phyloP scores from a whole-genome alignment of 1,139 yeast species.

The Williopsis jadinii region DNA sequence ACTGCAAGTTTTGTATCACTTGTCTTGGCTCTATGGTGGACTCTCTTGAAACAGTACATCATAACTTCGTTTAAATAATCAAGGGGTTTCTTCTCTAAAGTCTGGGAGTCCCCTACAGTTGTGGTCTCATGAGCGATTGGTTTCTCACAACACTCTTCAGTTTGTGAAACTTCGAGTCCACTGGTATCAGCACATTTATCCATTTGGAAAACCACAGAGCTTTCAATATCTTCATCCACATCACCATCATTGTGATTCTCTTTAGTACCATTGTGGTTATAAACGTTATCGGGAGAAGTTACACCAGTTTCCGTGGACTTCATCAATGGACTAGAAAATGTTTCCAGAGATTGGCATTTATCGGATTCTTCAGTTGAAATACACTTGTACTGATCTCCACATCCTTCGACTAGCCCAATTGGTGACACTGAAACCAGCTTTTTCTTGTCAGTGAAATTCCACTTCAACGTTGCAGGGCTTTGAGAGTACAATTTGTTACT shows the following conservation, averaged over 20 bases:
- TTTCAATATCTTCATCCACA: neutral
- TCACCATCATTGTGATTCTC: neutral
- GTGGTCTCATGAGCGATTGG: neutral
- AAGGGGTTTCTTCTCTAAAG: constrained; percentile 6
- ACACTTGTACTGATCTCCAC: neutral
- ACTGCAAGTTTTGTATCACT: constrained; percentile 40
- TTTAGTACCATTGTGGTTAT: neutral
- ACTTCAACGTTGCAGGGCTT: constrained; percentile 18
- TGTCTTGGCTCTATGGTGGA: constrained; percentile 42
- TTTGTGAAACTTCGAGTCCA: neutral
- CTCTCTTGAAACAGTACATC: constrained; percentile 34
- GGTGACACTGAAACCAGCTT: neutral
- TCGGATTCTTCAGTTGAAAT: constrained; percentile 2
- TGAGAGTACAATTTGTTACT: constrained; percentile 23
- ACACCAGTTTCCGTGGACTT: constrained; percentile 13
- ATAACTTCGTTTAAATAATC: constrained; percentile 32
- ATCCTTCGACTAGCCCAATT: neutral
- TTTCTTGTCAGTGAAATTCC: constrained; percentile 16
- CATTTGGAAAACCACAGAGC: constrained; percentile 1
- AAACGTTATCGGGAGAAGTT: constrained; percentile 11
- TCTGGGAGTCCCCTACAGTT: neutral
- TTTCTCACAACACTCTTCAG: neutral
- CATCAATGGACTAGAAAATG: constrained; percentile 11
- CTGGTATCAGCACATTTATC: neutral
- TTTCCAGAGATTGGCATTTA: constrained; percentile 6